Conservation (phyloP, 23 red algal species). For the Rhodosorus marinus region DNA sequence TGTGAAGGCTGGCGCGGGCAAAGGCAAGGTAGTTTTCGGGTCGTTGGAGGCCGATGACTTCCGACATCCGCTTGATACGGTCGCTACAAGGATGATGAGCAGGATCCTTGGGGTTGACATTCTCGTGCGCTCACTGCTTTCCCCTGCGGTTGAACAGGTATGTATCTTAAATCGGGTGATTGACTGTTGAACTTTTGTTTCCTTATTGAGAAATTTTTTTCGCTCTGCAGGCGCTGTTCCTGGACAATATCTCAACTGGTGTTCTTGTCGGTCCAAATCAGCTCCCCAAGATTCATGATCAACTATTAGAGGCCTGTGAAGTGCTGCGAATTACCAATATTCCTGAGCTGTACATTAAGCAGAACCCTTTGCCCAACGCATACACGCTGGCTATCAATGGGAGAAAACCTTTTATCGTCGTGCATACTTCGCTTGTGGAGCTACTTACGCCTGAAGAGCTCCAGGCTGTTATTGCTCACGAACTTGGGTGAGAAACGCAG, state of each 20-base stretch:
- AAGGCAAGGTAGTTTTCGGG: too few species aligned
- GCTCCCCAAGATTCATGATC: constrained; percentile 45
- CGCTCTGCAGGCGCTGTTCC: constrained; percentile 38
- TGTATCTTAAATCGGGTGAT: too few species aligned
- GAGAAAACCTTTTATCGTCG: constrained; percentile 73
- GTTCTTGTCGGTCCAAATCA: constrained; percentile 49
- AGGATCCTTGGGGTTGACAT: neutral
- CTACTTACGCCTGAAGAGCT: constrained; percentile 63
- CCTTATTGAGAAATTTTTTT: too few species aligned
- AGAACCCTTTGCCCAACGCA: constrained; percentile 77
- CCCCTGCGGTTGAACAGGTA: neutral
- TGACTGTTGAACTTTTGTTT: too few species aligned
- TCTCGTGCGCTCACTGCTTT: neutral
- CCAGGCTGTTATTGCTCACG: constrained; percentile 76
- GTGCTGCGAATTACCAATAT: constrained; percentile 38
- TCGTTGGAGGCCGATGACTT: neutral
- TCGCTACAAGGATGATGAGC: neutral
- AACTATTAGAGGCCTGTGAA: constrained; percentile 35
- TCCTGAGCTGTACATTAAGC: constrained; percentile 69
- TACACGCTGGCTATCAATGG: constrained; percentile 93
- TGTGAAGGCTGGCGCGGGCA: too few species aligned
- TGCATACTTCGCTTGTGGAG: constrained; percentile 61
- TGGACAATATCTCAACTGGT: constrained; percentile 77
- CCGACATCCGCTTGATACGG: neutral
- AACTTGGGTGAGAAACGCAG: too few species aligned